phyloP scores from a whole-genome alignment of 331 rosid genomes.

The Dryas integrifolia region DNA sequence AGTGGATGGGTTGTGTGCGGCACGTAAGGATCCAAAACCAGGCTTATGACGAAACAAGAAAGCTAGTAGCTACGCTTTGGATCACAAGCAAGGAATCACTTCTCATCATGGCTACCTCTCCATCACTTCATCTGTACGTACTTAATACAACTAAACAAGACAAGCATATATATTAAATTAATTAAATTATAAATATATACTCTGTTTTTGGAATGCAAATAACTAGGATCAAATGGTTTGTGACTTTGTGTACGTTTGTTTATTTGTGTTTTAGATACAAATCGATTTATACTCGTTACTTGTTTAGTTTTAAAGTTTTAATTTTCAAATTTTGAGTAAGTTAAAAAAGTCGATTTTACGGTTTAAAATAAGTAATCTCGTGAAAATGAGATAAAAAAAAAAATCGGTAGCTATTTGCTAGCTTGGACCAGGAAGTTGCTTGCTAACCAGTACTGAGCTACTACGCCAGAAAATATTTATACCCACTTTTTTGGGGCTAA shows the following conservation, averaged over 20 bases:
- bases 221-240: no score
- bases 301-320: no score
- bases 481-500: neutral
- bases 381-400: no score
- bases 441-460: conserved; percentile 12
- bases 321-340: no score
- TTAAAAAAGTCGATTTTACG: no score
- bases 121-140: conserved; percentile 16
- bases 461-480: neutral
- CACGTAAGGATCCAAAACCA: conserved; percentile 33
- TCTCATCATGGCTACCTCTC: conserved; percentile 23
- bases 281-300: no score
- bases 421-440: conserved; percentile 25
- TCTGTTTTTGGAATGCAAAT: no score
- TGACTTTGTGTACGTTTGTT: no score
- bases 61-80: conserved; percentile 7
- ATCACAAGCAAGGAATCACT: conserved; percentile 43
- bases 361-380: no score
- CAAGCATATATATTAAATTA: neutral
- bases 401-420: neutral
- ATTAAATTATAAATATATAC: no score
- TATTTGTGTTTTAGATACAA: no score
- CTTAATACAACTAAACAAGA: conserved; percentile 9
- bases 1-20: conserved; percentile 36
- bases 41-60: conserved; percentile 2